Evolutionary conservation across 305 asterid genomes (phyloP).

Genomic region (Fraxinus albicans): DNA sequence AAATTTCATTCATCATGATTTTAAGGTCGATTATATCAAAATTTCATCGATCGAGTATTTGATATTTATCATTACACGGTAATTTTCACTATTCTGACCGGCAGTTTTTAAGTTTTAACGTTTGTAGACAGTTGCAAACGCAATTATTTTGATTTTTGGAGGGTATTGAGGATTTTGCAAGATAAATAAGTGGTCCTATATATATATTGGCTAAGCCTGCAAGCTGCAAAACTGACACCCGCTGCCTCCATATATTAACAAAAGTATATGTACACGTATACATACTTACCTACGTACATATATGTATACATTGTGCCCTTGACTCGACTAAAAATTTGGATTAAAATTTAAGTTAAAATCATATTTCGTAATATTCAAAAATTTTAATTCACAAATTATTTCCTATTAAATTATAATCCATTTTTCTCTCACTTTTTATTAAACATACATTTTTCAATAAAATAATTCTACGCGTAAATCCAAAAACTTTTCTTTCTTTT

Average conservation of each 20-base stretch:
- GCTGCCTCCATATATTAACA: conserved; percentile 14
- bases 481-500: too few relatives aligned
- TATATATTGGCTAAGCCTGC: conserved; percentile 13
- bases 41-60: not conserved
- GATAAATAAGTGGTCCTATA: not conserved
- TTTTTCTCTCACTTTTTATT: too few relatives aligned
- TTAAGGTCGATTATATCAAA: not conserved
- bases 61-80: not conserved
- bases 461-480: too few relatives aligned
- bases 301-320: not conserved
- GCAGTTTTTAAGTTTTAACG: not conserved
- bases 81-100: not conserved
- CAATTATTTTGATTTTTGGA: conserved; percentile 7
- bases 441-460: too few relatives aligned
- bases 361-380: not conserved
- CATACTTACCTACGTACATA: not conserved
- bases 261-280: not conserved
- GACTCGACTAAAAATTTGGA: not conserved
- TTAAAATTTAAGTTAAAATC: not conserved
- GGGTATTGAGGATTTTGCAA: not conserved
- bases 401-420: too few relatives aligned
- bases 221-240: conserved; percentile 22
- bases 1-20: not conserved
- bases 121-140: not conserved
- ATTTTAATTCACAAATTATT: not conserved